Evolutionary conservation across 1,139 yeast species (phyloP), one percentile per base, ranked within the genome.

Genomic region (Nakaseomyces delphensis): DNA sequence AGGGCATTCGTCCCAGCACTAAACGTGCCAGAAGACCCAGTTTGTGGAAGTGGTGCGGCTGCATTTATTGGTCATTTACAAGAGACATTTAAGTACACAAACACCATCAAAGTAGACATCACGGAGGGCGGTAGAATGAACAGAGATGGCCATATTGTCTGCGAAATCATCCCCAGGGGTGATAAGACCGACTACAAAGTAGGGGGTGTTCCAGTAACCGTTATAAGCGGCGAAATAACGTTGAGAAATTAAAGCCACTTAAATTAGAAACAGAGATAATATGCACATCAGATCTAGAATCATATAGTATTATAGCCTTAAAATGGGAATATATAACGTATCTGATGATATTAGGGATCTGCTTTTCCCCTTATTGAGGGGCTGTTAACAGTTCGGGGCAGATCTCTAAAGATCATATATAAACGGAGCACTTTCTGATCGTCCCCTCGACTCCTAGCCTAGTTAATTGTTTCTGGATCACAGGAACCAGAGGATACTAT

Each of bases 11-110:
- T 69, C 2, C 70, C 72, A 1, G 43, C 35, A 2, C 49, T 47
- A 3, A 68, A 66, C 9, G 63, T 65, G 1, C 38, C 51, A 18
- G 78, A 73, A 47, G 78, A 73, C 52, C 76, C 77, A 2, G 77
- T 71, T 3, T 73, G 77, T 55, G 78, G 77, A 3, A 65, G 71
- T 48, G 77, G 77, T 10, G 73, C 55, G 2, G 65, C 42, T 60
- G 72, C 45, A 46, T 64, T 48, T 64, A 65, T 31, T 57, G 55
- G 46, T 36, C 58, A 39, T 57, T 37, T 61, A 53, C 59, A 55
- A 55, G 51, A 45, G n/a, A 38, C 33, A 23, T 44, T 48, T 41
- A 45, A 38, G 18, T 54, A 44, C 48, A 45, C 46, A 29, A 47
- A 41, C 21, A 45, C 55, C 4, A 53, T 53, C 3, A 32, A 46